These are phyloP conservation scores for Dichotomopilus funicola DNA, from an alignment of 2,329 filamentous ascomycete species.

Conservation along the genomic window DNA sequence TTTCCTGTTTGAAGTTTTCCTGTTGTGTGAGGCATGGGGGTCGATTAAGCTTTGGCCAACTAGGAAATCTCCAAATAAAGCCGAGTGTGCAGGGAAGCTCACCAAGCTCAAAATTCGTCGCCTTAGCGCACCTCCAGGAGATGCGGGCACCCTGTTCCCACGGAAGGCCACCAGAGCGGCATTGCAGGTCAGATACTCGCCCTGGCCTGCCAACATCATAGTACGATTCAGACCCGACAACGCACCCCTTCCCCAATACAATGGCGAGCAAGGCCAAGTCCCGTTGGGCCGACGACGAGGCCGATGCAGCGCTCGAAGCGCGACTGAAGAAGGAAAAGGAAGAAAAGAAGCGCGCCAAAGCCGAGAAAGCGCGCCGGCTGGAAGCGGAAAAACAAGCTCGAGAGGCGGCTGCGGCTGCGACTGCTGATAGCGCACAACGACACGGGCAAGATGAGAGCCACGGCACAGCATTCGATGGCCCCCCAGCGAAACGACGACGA, in stretches of 20 bases:
- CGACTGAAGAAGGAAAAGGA: conserved; percentile 77
- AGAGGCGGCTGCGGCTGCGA: conserved; percentile 30
- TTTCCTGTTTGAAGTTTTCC: no score
- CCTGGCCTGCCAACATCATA: neutral
- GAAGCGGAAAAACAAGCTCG: conserved; percentile 41
- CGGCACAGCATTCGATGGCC: conserved; percentile 29
- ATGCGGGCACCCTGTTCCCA: neutral
- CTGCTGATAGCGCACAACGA: neutral
- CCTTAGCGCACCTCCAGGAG: no score
- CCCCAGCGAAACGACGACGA: conserved; percentile 57
- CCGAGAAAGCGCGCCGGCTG: conserved; percentile 67
- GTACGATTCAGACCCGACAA: neutral
- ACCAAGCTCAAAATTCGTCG: no score
- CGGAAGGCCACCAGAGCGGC: neutral
- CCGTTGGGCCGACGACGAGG: conserved; percentile 81
- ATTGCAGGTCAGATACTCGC: neutral
- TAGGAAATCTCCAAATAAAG: conserved; percentile 21
- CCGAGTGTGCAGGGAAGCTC: neutral
- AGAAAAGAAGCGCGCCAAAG: conserved; percentile 78
- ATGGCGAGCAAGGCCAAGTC: conserved; percentile 63
- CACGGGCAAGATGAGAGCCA: conserved; percentile 12
- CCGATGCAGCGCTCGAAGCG: conserved; percentile 68
- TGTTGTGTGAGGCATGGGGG: no score
- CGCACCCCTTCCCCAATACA: neutral
- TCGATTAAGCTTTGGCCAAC: conserved; percentile 18